These are phyloP conservation scores for Candida nanaspora DNA, from an alignment of 805 yeast genomes.

Conservation along the genomic window DNA sequence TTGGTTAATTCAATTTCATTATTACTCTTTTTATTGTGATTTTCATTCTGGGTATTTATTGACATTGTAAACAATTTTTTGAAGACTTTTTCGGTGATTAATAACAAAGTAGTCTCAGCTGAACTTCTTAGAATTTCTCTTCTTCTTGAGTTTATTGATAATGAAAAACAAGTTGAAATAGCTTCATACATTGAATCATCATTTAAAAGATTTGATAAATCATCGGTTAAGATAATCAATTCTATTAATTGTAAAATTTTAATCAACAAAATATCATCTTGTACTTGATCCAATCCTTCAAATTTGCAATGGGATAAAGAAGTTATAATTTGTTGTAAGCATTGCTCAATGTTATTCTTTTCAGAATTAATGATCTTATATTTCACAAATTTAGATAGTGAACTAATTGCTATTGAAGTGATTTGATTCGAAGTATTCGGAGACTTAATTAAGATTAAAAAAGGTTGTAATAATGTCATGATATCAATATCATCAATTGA, in stretches of 20 bases:
- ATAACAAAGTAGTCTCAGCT: slow-evolving; percentile 75
- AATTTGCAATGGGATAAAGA: slow-evolving; percentile 91
- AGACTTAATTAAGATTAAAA: slow-evolving; percentile 73
- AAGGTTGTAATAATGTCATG: slow-evolving; percentile 76
- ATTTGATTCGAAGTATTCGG: slow-evolving; percentile 81
- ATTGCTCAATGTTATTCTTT: slow-evolving; percentile 48
- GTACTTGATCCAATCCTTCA: slow-evolving; percentile 88
- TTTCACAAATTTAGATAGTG: slow-evolving; percentile 66
- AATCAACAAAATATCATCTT: slow-evolving; percentile 85
- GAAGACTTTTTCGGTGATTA: slow-evolving; percentile 66
- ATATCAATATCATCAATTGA: slow-evolving; percentile 56
- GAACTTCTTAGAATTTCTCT: slow-evolving; percentile 84
- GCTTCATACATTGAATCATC: slow-evolving; percentile 84
- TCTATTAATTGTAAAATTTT: slow-evolving; percentile 77
- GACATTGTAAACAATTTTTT: slow-evolving; percentile 43
- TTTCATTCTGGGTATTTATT: slow-evolving; percentile 24
- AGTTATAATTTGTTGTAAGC: slow-evolving; percentile 58
- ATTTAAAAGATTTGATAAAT: slow-evolving; percentile 56
- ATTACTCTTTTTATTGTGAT: slow-evolving; percentile 21
- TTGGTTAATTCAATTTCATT: slow-evolving; percentile 18
- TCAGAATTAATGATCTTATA: slow-evolving; percentile 55
- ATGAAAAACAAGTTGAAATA: slow-evolving; percentile 81
- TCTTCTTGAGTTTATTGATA: slow-evolving; percentile 88
- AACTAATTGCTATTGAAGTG: slow-evolving; percentile 71
- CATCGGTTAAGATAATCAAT: slow-evolving; percentile 52